phyloP scores from a whole-genome alignment of 1,139 yeast species.

The Diutina scorzettiae region DNA sequence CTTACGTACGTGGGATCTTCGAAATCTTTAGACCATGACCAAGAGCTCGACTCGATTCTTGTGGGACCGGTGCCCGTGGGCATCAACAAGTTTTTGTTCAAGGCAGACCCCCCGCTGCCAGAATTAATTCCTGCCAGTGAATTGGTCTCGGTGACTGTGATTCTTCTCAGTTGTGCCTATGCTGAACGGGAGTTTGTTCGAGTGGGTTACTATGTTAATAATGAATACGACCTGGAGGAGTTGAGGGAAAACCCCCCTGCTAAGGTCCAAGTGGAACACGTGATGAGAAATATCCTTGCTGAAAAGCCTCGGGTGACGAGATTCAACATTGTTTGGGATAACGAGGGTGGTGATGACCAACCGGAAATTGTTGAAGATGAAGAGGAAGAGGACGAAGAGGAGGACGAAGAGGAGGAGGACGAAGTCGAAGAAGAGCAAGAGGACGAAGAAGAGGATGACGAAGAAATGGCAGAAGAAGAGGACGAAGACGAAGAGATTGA shows the following conservation, averaged over 20 bases:
- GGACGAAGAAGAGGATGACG: slow-evolving; percentile 7
- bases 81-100: slow-evolving; percentile 79
- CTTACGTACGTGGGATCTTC: slow-evolving; percentile 94
- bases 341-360: slow-evolving; percentile 62
- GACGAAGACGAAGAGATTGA: slow-evolving; percentile 32
- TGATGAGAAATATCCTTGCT: slow-evolving; percentile 85
- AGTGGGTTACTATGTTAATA: slow-evolving; percentile 94
- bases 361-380: slow-evolving; percentile 37
- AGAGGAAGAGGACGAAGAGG: slow-evolving; percentile 53
- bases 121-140: slow-evolving; percentile 94
- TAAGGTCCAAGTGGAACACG: slow-evolving; percentile 88
- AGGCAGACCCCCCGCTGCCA: slow-evolving; percentile 95
- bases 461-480: slow-evolving; percentile 40
- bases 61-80: slow-evolving; percentile 99
- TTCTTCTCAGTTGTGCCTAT: slow-evolving; percentile 82
- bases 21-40: slow-evolving; percentile 87
- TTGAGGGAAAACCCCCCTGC: slow-evolving; percentile 88
- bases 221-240: slow-evolving; percentile 91
- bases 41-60: slow-evolving; percentile 83
- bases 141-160: slow-evolving; percentile 88
- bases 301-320: slow-evolving; percentile 97
- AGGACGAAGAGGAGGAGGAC: slow-evolving; percentile 37
- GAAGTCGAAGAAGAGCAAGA: slow-evolving; percentile 46
- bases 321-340: slow-evolving; percentile 92
- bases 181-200: slow-evolving; percentile 90